Evolutionary conservation across 495 filamentous ascomycete genomes (phyloP).

Genomic region (Penicillium canescens): DNA sequence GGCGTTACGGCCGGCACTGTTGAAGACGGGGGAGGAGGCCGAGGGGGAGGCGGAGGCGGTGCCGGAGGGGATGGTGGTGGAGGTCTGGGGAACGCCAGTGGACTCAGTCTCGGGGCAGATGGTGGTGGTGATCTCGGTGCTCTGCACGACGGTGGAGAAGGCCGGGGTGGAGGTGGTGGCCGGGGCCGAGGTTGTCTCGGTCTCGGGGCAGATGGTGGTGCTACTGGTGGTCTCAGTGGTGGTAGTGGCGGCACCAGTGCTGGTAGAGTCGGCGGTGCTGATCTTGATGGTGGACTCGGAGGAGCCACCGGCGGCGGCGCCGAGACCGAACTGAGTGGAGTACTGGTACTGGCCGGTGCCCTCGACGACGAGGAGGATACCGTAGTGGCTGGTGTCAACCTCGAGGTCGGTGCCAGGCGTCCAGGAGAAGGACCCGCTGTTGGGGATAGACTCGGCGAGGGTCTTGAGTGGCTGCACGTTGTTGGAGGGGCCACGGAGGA

Average conservation of each 20-base stretch:
- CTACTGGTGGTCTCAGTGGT: constrained; percentile 19
- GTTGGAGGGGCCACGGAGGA: constrained; percentile 59
- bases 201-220: constrained; percentile 25
- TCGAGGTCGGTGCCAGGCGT: constrained; percentile 50
- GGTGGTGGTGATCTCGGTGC: constrained; percentile 21
- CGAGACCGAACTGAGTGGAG: constrained; percentile 68
- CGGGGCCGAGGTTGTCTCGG: constrained; percentile 18
- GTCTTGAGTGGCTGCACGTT: constrained; percentile 56
- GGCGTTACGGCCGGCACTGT: constrained; percentile 47
- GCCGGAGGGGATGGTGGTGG: constrained; percentile 23
- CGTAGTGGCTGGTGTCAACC: constrained; percentile 58
- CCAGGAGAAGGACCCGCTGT: constrained; percentile 61
- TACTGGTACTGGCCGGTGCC: constrained; percentile 65
- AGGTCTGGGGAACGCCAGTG: constrained; percentile 10
- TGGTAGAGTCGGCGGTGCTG: neutral
- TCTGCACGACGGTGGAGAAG: neutral
- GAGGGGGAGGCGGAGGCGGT: constrained; percentile 27
- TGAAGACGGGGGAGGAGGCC: constrained; percentile 34
- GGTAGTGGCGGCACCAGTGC: constrained; percentile 17
- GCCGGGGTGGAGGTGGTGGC: constrained; percentile 12
- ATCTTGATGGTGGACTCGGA: constrained; percentile 6
- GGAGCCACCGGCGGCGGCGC: constrained; percentile 41
- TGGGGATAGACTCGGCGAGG: constrained; percentile 56
- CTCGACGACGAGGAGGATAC: constrained; percentile 65
- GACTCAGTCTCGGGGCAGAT: constrained; percentile 21